Percentiles rank a stretch among this genome's conserved stretches.
Evolutionary conservation across 495 filamentous ascomycete species (phyloP).

Genomic region (Saxophila tyrrhenica): DNA sequence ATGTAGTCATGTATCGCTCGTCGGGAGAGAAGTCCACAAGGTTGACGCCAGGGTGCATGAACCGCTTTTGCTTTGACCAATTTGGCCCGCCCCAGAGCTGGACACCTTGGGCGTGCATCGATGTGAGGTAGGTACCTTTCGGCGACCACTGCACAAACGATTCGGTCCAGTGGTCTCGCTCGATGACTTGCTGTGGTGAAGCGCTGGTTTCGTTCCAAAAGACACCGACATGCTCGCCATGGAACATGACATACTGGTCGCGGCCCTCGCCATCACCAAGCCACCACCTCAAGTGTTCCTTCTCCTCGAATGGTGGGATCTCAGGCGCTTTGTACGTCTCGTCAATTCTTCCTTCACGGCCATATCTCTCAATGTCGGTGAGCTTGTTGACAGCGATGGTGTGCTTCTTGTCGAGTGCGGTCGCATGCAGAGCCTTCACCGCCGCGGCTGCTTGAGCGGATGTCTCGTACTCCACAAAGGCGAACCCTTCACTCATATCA

Average conservation of each 20-base stretch:
- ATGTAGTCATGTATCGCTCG: constrained; percentile 90
- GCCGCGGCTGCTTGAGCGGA: constrained; percentile 80
- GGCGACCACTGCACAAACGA: constrained; percentile 96
- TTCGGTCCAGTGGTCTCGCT: constrained; percentile 92
- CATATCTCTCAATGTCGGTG: constrained; percentile 93
- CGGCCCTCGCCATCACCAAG: constrained; percentile 73
- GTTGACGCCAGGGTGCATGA: constrained; percentile 89
- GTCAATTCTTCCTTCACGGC: constrained; percentile 80
- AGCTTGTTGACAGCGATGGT: constrained; percentile 92
- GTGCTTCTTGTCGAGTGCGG: constrained; percentile 88
- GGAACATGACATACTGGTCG: constrained; percentile 90
- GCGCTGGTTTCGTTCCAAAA: constrained; percentile 98
- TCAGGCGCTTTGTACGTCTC: constrained; percentile 74
- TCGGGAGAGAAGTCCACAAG: constrained; percentile 88
- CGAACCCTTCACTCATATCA: constrained; percentile 60
- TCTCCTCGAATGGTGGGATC: constrained; percentile 71
- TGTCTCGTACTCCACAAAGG: constrained; percentile 94
- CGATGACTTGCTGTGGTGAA: constrained; percentile 72
- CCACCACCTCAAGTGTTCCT: constrained; percentile 92
- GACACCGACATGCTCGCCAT: constrained; percentile 78
- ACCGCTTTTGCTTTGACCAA: constrained; percentile 83
- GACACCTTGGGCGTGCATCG: constrained; percentile 88
- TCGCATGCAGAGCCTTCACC: constrained; percentile 69
- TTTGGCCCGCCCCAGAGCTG: constrained; percentile 88
- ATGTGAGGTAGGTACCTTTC: constrained; percentile 82